Evolutionary conservation across 306 rosid species (phyloP), one percentile per base, ranked within the genome.

Genomic region (Lathyrus oleraceus): DNA sequence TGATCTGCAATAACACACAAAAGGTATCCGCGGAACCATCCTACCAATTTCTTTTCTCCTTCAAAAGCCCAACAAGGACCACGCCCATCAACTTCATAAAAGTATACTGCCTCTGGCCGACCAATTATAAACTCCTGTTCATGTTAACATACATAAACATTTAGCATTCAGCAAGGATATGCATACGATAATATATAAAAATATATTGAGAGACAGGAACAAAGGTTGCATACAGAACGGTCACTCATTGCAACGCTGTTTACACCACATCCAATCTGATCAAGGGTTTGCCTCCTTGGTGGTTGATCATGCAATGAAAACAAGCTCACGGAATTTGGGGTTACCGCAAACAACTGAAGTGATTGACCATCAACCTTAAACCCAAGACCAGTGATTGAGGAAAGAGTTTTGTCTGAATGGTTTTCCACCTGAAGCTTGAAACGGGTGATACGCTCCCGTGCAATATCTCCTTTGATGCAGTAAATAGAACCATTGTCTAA

Each of bases 1-100:
- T 87, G 97, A 83, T 91, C 99, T 30, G 84, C 96, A 83, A 94
- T 85, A n/a, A 91, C 94, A 77, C 96, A 94, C 61, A 94, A 68
- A 57, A 94, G 99, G 78, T 91, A 94, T 54, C 99, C 99, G 27
- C 99, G 97, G 70, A 94, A 94, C 97, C 97, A 94, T 71, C 99
- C 96, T 30, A 94, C 62, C 76, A 91, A 81, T 77, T 87, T 94
- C 82, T 94, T 94, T 80, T 94, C 95, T 69, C 99, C 99, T 82
- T 94, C 99, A 74, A 94, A 94, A 44, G 99, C 99, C 99, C 97
- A 94, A 79, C 99, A 94, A 27, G 99, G 99, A 77, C 99, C 99
- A 62, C 96, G 98, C 7, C 99, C 99, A 80, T 94, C 99, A 81
- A 94, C 89, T 83, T 94, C 99, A 73, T 94, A 94, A 80, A 94